phyloP scores from a whole-genome alignment of 306 rosid genomes.

The Cucurbita maxima region DNA sequence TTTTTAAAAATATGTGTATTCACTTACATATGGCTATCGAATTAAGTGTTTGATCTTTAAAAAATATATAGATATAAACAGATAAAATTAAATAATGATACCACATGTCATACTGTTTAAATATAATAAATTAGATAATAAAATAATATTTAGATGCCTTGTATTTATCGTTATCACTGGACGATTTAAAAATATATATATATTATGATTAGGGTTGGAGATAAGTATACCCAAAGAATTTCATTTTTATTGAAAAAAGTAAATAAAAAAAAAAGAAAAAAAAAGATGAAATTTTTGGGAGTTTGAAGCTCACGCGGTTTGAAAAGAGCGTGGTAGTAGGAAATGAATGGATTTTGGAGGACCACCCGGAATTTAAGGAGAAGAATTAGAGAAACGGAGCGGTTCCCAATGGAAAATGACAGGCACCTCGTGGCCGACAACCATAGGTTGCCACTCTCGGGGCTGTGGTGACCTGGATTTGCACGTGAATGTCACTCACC shows the following conservation, averaged over 20 bases:
- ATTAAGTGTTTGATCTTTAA: neutral
- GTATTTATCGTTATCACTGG: no score
- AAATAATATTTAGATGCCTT: neutral
- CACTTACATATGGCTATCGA: neutral
- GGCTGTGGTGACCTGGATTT: neutral
- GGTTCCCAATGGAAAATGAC: constrained; percentile 17
- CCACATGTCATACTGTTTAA: neutral
- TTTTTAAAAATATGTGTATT: no score
- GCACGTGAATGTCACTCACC: constrained; percentile 24
- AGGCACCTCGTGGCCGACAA: constrained; percentile 42
- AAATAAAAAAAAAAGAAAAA: neutral
- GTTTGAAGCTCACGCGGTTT: constrained; percentile 8
- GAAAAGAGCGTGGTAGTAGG: neutral
- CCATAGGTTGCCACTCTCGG: constrained; percentile 17
- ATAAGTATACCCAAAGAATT: neutral
- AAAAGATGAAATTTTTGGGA: neutral
- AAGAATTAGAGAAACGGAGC: neutral
- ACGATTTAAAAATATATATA: no score
- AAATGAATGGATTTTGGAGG: neutral
- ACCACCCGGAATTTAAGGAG: constrained; percentile 30
- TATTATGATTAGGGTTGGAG: neutral
- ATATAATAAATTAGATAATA: neutral
- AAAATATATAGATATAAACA: neutral
- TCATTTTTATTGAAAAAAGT: neutral
- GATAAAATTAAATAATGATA: neutral